Percentiles rank a stretch among this genome's conserved stretches.
Conservation (phyloP, 305 asterid genomes). For the Solanum hybrid region DNA sequence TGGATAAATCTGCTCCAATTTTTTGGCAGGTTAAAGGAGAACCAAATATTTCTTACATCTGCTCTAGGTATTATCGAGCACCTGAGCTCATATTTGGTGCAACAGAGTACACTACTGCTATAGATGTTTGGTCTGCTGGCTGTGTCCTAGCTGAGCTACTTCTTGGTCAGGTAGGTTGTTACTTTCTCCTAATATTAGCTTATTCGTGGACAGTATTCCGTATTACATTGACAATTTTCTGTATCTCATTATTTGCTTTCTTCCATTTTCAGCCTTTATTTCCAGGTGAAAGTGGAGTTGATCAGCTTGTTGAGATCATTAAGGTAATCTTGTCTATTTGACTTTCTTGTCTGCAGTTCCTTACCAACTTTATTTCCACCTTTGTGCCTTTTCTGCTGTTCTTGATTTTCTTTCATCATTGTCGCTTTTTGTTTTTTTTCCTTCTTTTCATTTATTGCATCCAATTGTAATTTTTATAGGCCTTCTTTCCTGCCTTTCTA, state of each 20-base stretch:
- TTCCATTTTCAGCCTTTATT: constrained; percentile 36
- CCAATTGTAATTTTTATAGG: neutral
- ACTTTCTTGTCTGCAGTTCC: neutral
- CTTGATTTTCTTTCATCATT: neutral
- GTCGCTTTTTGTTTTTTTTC: neutral
- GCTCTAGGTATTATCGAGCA: constrained; percentile 96
- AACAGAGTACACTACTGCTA: constrained; percentile 82
- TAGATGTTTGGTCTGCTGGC: constrained; percentile 98
- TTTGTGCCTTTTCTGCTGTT: neutral
- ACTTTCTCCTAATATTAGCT: neutral
- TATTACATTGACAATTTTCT: constrained; percentile 2
- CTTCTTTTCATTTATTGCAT: neutral
- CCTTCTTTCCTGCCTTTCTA: neutral
- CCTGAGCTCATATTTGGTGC: constrained; percentile 99
- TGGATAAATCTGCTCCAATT: neutral
- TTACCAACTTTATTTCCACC: neutral
- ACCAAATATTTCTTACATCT: constrained; percentile 92
- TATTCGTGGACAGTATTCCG: neutral
- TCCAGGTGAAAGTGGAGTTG: constrained; percentile 59
- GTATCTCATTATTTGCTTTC: constrained; percentile 7
- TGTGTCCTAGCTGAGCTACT: constrained; percentile 95
- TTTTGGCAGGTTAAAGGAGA: constrained; percentile 85
- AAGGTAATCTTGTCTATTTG: constrained; percentile 44
- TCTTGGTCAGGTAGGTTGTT: constrained; percentile 68
- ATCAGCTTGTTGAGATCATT: constrained; percentile 68